phyloP scores from a whole-genome alignment of 2,329 filamentous ascomycete species.

The Shiraia sp. region DNA sequence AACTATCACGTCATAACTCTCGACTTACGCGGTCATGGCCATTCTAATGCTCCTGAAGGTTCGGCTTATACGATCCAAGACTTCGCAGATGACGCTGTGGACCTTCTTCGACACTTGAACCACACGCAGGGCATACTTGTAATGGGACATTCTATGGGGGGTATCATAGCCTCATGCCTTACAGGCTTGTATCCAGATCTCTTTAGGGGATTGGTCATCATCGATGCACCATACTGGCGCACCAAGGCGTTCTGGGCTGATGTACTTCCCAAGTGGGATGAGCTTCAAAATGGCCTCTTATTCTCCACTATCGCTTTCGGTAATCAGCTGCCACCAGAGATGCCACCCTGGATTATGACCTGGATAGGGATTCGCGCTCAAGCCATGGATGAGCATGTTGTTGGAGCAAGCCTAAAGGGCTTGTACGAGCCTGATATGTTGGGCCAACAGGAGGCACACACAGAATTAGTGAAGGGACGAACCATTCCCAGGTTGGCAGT shows the following conservation, averaged over 20 bases:
- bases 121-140: conserved; percentile 7
- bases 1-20: conserved; percentile 16
- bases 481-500: conserved; percentile 13
- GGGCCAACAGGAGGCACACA: conserved; percentile 11
- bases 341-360: conserved; percentile 18
- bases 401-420: conserved; percentile 4
- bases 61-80: conserved; percentile 8
- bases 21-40: conserved; percentile 22
- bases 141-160: conserved; percentile 21
- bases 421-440: conserved; percentile 7
- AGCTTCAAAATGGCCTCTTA: background rate
- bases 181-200: conserved; percentile 10
- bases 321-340: conserved; percentile 1
- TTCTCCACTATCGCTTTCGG: conserved; percentile 4
- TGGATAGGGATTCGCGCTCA: conserved; percentile 14
- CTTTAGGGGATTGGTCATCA: conserved; percentile 14
- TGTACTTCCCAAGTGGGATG: conserved; percentile 1
- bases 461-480: conserved; percentile 11
- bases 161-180: conserved; percentile 11
- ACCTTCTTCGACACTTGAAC: conserved; percentile 12
- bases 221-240: conserved; percentile 19
- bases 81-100: conserved; percentile 9
- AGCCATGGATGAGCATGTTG: conserved; percentile 12
- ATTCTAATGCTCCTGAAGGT: conserved; percentile 11
- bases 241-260: conserved; percentile 5